Conservation (phyloP, 768 basidiomycete species). For the Russula vinacea region DNA sequence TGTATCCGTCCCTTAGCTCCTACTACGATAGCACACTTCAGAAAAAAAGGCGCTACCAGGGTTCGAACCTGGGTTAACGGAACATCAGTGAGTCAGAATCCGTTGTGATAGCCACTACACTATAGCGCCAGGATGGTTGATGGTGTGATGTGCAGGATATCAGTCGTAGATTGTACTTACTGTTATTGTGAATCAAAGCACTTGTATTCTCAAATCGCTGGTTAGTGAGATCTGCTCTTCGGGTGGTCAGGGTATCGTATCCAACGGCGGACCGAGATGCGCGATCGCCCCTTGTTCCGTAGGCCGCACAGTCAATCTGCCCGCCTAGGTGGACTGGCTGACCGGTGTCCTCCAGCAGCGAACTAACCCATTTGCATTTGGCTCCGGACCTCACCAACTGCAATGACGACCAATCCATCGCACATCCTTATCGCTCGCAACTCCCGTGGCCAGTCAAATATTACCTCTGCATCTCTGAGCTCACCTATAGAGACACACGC, state of each 20-base stretch:
- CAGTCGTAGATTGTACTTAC: not conserved
- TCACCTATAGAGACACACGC: slow-evolving; percentile 87
- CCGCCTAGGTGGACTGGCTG: not conserved
- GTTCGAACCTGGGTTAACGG: slow-evolving; percentile 49
- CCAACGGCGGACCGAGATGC: slow-evolving; percentile 9
- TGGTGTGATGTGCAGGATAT: not conserved
- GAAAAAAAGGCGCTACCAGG: slow-evolving; percentile 43
- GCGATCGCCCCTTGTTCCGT: not conserved
- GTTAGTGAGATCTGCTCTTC: not conserved
- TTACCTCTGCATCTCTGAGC: slow-evolving; percentile 71
- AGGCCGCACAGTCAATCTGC: not conserved
- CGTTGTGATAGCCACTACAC: slow-evolving; percentile 45
- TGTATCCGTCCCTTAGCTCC: too few relatives aligned
- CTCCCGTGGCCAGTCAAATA: slow-evolving; percentile 67
- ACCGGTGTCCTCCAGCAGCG: not conserved
- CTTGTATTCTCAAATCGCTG: too few relatives aligned
- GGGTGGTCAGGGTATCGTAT: not conserved
- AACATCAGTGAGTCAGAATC: slow-evolving; percentile 39
- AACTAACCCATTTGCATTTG: not conserved
- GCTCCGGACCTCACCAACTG: not conserved
- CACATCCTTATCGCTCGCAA: slow-evolving; percentile 88
- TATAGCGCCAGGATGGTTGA: slow-evolving; percentile 35
- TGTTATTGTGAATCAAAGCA: too few relatives aligned
- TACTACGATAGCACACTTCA: too few relatives aligned
- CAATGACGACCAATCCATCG: slow-evolving; percentile 72